Conservation (phyloP, 2,329 filamentous ascomycete genomes). For the Huntiella moniliformis region DNA sequence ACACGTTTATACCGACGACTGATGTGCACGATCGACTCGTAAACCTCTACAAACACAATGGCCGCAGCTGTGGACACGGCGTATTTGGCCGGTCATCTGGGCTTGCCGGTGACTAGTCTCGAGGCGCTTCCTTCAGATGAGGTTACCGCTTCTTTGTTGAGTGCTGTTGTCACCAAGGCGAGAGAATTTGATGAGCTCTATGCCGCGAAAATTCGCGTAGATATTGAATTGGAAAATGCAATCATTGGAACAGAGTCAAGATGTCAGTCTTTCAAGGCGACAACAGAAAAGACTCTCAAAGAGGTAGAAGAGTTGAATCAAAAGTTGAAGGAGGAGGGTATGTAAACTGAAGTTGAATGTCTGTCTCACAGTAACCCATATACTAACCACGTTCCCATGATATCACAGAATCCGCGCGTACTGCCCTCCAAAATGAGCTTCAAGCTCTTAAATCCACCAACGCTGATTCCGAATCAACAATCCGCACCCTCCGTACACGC, state of each 20-base stretch:
- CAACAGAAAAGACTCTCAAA: conserved; percentile 64
- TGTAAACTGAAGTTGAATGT: conserved; percentile 12
- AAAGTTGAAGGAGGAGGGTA: conserved; percentile 71
- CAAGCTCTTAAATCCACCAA: conserved; percentile 58
- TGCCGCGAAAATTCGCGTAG: conserved; percentile 70
- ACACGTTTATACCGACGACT: no score
- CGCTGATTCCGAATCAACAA: conserved; percentile 54
- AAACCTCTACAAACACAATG: conserved; percentile 20
- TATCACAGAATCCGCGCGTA: conserved; percentile 50
- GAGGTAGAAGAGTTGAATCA: conserved; percentile 67
- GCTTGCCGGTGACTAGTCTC: conserved; percentile 46
- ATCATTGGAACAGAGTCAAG: conserved; percentile 70
- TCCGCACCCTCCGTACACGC: conserved; percentile 60
- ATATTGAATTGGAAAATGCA: conserved; percentile 85
- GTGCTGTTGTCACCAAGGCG: conserved; percentile 57
- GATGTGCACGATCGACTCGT: no score
- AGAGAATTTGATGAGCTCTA: conserved; percentile 66
- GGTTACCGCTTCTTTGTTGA: conserved; percentile 58
- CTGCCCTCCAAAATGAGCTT: conserved; percentile 63
- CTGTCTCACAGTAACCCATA: background rate
- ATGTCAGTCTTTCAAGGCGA: conserved; percentile 61
- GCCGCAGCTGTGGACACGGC: conserved; percentile 41
- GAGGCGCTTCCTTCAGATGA: conserved; percentile 43
- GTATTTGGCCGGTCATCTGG: conserved; percentile 55
- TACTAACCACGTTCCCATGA: background rate